These are phyloP conservation scores for Thecamonas trahens DNA, from an alignment of 78 protist genomes.

Conservation along the genomic window DNA sequence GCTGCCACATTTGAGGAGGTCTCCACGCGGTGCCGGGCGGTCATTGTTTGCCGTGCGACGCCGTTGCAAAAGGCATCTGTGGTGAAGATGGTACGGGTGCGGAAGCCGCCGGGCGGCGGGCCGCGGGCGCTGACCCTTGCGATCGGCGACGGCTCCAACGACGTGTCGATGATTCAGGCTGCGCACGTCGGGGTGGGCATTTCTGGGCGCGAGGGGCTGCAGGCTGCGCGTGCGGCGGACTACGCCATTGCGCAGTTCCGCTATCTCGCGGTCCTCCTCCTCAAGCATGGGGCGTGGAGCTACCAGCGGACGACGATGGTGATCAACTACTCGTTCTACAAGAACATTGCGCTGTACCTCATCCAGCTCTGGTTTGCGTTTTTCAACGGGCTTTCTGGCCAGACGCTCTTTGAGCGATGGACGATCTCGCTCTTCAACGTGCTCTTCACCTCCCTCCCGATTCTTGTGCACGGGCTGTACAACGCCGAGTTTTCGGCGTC, in stretches of 20 bases:
- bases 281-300: conserved; percentile 64
- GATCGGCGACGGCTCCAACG: conserved; percentile 97
- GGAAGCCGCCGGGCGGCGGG: no score
- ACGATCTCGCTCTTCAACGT: conserved; percentile 48
- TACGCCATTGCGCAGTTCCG: conserved; percentile 82
- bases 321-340: conserved; percentile 75
- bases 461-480: conserved; percentile 37
- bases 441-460: conserved; percentile 54
- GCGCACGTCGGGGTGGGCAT: conserved; percentile 96
- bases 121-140: conserved; percentile 44
- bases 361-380: not conserved
- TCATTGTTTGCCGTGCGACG: conserved; percentile 82
- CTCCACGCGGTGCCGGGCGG: conserved; percentile 54
- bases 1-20: conserved; percentile 22
- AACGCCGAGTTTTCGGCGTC: conserved; percentile 46
- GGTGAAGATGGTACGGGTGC: conserved; percentile 45
- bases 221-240: conserved; percentile 96
- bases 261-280: conserved; percentile 55
- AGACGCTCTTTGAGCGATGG: conserved; percentile 43
- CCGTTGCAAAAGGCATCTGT: conserved; percentile 80
- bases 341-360: conserved; percentile 62
- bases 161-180: conserved; percentile 94
- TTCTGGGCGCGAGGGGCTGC: conserved; percentile 97
- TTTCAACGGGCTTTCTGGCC: conserved; percentile 2
- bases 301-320: conserved; percentile 61